phyloP scores from a whole-genome alignment of 2,329 filamentous ascomycete genomes.

The Paraconiothyrium sp. region DNA sequence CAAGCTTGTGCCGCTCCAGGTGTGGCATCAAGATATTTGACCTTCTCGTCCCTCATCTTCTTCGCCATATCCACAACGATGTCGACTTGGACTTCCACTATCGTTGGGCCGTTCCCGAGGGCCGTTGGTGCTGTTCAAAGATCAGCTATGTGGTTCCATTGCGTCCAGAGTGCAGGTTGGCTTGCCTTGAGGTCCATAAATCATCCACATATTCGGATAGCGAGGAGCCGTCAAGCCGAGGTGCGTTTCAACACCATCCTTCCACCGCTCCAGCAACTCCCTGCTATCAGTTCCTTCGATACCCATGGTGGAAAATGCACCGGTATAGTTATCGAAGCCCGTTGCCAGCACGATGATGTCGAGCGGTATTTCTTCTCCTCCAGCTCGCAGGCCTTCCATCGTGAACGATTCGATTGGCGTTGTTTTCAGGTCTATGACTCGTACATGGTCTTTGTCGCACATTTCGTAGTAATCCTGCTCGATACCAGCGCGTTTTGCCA shows the following conservation, averaged over 20 bases:
- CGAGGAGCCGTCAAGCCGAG: slow-evolving; percentile 45
- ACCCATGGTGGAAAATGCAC: slow-evolving; percentile 34
- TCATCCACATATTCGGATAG: slow-evolving; percentile 43
- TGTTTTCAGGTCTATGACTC: slow-evolving; percentile 45
- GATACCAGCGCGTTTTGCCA: slow-evolving; percentile 50
- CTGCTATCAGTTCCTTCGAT: slow-evolving; percentile 30
- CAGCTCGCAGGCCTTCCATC: slow-evolving; percentile 47
- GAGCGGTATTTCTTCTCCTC: slow-evolving; percentile 39
- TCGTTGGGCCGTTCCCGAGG: slow-evolving; percentile 45
- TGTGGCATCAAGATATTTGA: slow-evolving; percentile 41
- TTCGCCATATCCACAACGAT: slow-evolving; percentile 48
- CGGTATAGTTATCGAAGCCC: slow-evolving; percentile 50
- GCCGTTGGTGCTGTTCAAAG: slow-evolving; percentile 5
- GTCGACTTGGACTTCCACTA: slow-evolving; percentile 50
- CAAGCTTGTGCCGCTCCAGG: slow-evolving; percentile 47
- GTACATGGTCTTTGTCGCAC: slow-evolving; percentile 45
- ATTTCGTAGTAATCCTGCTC: slow-evolving; percentile 54
- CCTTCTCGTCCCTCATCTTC: slow-evolving; percentile 36
- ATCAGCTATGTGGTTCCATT: slow-evolving; percentile 36
- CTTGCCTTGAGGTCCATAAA: slow-evolving; percentile 53
- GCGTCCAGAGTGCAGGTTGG: slow-evolving; percentile 18
- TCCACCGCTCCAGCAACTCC: slow-evolving; percentile 40
- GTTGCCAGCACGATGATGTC: slow-evolving; percentile 50
- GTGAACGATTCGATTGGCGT: slow-evolving; percentile 42
- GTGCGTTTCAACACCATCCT: slow-evolving; percentile 39